These are phyloP conservation scores for Pythium volutum DNA, from an alignment of 352 stramenopile genomes.

Conservation along the genomic window DNA sequence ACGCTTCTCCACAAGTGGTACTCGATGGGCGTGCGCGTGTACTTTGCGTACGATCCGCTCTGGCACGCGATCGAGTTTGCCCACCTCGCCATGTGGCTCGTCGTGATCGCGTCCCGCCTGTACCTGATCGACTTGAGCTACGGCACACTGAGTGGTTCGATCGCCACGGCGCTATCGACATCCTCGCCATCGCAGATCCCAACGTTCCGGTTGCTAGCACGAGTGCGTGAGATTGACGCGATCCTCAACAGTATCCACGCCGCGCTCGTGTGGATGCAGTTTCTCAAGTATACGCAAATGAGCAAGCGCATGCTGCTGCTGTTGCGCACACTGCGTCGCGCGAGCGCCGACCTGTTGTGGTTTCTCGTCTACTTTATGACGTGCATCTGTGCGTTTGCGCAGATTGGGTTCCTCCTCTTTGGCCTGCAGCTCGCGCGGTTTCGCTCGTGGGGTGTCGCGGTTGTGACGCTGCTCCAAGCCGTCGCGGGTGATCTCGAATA, in stretches of 20 bases:
- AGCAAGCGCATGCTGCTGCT: slow-evolving; percentile 59
- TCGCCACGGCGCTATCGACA: slow-evolving; percentile 13
- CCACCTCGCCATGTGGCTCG: slow-evolving; percentile 45
- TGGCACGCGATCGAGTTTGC: slow-evolving; percentile 40
- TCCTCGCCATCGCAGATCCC: slow-evolving; percentile 29
- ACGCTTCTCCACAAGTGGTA: slow-evolving; percentile 34
- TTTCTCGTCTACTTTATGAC: slow-evolving; percentile 59
- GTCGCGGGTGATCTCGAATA: slow-evolving; percentile 62
- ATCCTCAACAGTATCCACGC: slow-evolving; percentile 47
- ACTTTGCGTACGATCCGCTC: slow-evolving; percentile 29
- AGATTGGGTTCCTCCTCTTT: slow-evolving; percentile 66
- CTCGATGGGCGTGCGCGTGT: slow-evolving; percentile 25
- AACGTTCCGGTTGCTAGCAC: slow-evolving; percentile 37
- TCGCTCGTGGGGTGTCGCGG: slow-evolving; percentile 42
- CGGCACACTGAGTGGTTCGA: slow-evolving; percentile 43
- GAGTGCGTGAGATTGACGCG: slow-evolving; percentile 36
- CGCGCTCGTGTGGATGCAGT: slow-evolving; percentile 53
- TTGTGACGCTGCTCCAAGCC: slow-evolving; percentile 60
- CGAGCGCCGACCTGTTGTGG: slow-evolving; percentile 52
- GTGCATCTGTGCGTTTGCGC: slow-evolving; percentile 58
- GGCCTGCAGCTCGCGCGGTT: slow-evolving; percentile 50
- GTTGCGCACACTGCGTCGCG: slow-evolving; percentile 47
- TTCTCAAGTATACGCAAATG: slow-evolving; percentile 72
- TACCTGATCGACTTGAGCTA: slow-evolving; percentile 56
- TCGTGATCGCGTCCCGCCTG: slow-evolving; percentile 49